phyloP scores from a whole-genome alignment of 768 basidiomycete genomes.

The Mycena metata region DNA sequence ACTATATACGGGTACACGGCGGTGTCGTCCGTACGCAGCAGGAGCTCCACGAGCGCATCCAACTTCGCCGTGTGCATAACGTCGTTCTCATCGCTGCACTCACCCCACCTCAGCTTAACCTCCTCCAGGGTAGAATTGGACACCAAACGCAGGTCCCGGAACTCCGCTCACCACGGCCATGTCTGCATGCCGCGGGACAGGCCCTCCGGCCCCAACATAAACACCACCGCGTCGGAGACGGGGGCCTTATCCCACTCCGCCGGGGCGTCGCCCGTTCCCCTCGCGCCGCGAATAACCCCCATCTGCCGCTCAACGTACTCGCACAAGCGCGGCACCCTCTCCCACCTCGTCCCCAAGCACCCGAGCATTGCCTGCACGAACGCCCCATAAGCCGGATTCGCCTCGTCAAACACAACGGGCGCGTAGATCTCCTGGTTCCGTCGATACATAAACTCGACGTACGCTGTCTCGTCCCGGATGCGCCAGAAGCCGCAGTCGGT shows the following conservation, averaged over 20 bases:
- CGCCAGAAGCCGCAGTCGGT: slow-evolving; percentile 34
- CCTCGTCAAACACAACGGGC: slow-evolving; percentile 30
- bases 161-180: slow-evolving; percentile 38
- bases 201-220: slow-evolving; percentile 12
- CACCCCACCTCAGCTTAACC: slow-evolving; percentile 20
- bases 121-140: slow-evolving; percentile 29
- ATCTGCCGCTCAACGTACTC: slow-evolving; percentile 35
- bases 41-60: slow-evolving; percentile 32
- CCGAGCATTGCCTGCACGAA: slow-evolving; percentile 35
- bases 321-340: slow-evolving; percentile 30
- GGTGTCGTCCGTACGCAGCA: slow-evolving; percentile 34
- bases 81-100: slow-evolving; percentile 33
- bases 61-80: slow-evolving; percentile 19
- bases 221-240: slow-evolving; percentile 27
- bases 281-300: slow-evolving; percentile 30
- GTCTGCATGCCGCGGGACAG: slow-evolving; percentile 25
- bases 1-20: slow-evolving; percentile 35
- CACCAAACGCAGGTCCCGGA: slow-evolving; percentile 35
- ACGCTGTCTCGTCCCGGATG: slow-evolving; percentile 36
- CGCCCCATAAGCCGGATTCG: slow-evolving; percentile 27
- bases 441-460: slow-evolving; percentile 32
- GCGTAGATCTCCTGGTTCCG: slow-evolving; percentile 35
- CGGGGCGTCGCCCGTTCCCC: slow-evolving; percentile 25
- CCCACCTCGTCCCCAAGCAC: slow-evolving; percentile 35
- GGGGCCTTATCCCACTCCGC: slow-evolving; percentile 25